Evolutionary conservation across 192 early-diverging fungal genomes (phyloP).

Genomic region (Coemansia sp.): DNA sequence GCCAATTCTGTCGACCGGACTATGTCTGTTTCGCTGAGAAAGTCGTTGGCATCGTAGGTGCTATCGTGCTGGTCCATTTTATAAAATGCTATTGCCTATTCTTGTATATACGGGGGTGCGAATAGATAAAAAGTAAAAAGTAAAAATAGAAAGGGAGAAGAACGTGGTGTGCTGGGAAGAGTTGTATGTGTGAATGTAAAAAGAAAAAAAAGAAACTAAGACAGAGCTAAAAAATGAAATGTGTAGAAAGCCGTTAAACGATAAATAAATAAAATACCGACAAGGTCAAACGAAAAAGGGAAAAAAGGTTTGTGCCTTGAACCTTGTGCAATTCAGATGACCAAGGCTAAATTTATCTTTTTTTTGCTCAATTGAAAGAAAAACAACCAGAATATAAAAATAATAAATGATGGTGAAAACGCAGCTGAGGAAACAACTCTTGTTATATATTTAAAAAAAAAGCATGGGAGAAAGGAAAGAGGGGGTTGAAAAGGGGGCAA

Average conservation of each 20-base stretch:
- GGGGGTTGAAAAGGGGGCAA: too few species aligned
- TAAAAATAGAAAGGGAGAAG: neutral
- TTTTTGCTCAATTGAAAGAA: neutral
- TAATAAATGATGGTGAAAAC: neutral
- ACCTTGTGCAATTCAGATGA: slow-evolving; percentile 5
- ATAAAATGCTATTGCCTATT: neutral
- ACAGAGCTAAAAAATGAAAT: neutral
- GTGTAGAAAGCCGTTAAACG: slow-evolving; percentile 12
- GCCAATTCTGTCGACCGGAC: slow-evolving; percentile 37
- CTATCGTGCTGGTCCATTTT: slow-evolving; percentile 28
- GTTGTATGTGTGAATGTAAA: too few species aligned
- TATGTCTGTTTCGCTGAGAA: slow-evolving; percentile 38
- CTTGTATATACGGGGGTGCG: slow-evolving; percentile 2
- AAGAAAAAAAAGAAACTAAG: too few species aligned
- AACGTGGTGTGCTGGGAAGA: too few species aligned
- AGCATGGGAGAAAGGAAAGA: neutral
- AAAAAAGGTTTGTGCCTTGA: neutral
- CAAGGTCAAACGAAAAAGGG: neutral
- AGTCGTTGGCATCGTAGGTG: slow-evolving; percentile 22
- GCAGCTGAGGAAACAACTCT: neutral
- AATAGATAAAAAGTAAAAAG: neutral
- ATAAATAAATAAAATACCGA: slow-evolving; percentile 7
- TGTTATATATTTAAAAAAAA: neutral
- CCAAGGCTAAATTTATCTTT: neutral
- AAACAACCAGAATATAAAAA: neutral